Evolutionary conservation across 2,329 filamentous ascomycete genomes (phyloP), one percentile per base, ranked within the genome.

Genomic region (Phoma sp.): DNA sequence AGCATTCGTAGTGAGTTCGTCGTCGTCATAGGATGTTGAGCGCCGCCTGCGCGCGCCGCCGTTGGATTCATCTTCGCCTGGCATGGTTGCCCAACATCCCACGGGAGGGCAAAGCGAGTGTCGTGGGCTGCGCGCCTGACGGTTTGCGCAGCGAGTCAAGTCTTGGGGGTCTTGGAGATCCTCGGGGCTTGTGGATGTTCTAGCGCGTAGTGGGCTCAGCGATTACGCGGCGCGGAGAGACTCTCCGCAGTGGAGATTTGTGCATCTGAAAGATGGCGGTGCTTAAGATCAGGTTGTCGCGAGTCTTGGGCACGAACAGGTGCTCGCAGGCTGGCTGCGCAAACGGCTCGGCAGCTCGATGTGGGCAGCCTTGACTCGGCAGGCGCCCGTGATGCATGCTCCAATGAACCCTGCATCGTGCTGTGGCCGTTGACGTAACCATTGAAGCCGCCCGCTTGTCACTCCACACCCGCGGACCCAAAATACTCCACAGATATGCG

Each of bases 11-110:
- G 52, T 47, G 23, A 59, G 10, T 30, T 62, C 59, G 24, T 70
- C 63, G 43, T 69, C 65, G 40, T 69, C 60, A 46, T 61, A 57
- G 25, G 69, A 64, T 30, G 62, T 57, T 18, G 70, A 71, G 45
- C 61, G 64, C 37, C 70, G 65, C 46, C 70, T 62, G 52, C 70
- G 65, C 44, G 72, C 62, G 27, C 65, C 66, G 56, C 62, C 64
- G 40, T 52, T 58, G 30, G 65, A 64, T 41, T 68, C 65, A 59
- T 65, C 71, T 48, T 58, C 62, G 45, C 51, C 61, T 32, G 68
- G 58, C 71, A 74, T 73, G 38, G 46, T 60, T 41, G 55, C 38
- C 41, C 53, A 51, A 50, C 68, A 72, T 72, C 47, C 58, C 64
- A 53, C 48, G 39, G 29, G 58, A 51, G 25, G 47, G 38, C 38